A percentile compares a stretch with the other conserved stretches of the same genome.
Evolutionary conservation across 2,329 filamentous ascomycete genomes (phyloP).

Genomic region (Pseudogymnoascus sp.): DNA sequence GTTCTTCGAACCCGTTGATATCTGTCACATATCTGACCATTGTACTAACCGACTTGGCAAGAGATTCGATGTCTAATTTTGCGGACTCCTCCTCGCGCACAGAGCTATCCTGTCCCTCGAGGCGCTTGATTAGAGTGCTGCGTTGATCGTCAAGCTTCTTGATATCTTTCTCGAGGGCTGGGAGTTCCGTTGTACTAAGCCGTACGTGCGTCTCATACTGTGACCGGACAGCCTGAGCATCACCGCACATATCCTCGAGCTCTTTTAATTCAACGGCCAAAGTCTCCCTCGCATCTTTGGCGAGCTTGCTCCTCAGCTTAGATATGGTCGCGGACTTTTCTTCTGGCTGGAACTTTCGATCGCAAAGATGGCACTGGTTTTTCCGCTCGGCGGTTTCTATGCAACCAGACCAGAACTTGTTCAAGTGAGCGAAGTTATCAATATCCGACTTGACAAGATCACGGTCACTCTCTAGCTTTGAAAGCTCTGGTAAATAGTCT

Average conservation of each 20-base stretch:
- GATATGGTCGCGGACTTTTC: constrained; percentile 56
- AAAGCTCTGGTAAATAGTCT: constrained; percentile 44
- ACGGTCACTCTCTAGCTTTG: constrained; percentile 40
- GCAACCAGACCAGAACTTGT: constrained; percentile 63
- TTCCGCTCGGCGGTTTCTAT: constrained; percentile 56
- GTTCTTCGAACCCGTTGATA: constrained; percentile 58
- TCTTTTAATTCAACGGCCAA: constrained; percentile 52
- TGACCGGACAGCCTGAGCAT: constrained; percentile 52
- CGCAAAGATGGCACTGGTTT: constrained; percentile 70
- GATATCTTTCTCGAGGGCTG: constrained; percentile 56
- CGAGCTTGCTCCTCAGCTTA: constrained; percentile 56
- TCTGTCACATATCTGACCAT: constrained; percentile 68
- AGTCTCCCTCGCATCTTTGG: constrained; percentile 53
- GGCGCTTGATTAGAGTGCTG: constrained; percentile 46
- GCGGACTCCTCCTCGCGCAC: constrained; percentile 57
- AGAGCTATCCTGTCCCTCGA: constrained; percentile 59
- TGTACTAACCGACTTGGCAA: constrained; percentile 66
- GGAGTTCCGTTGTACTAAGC: constrained; percentile 60
- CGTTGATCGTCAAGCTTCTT: constrained; percentile 53
- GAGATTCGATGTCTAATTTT: constrained; percentile 64
- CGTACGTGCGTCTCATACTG: constrained; percentile 68
- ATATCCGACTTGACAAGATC: constrained; percentile 52
- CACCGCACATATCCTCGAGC: constrained; percentile 42
- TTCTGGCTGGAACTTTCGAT: constrained; percentile 55
- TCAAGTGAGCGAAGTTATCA: constrained; percentile 58